phyloP scores from a whole-genome alignment of 2,329 filamentous ascomycete genomes.

The Teratosphaeria zuluensis region DNA sequence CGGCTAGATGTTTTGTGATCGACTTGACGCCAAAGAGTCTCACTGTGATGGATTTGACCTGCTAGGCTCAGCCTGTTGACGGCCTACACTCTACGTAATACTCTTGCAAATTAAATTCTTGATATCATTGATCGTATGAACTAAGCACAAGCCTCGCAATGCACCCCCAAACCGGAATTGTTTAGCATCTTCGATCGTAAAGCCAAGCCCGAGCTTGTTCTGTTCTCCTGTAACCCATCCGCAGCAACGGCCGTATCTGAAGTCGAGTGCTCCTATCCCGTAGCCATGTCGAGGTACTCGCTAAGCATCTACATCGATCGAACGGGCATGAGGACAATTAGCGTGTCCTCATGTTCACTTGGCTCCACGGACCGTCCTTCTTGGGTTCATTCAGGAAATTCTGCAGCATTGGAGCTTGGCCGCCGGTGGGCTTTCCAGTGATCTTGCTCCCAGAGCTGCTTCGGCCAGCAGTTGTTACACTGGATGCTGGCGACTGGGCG shows the following conservation, averaged over 20 bases:
- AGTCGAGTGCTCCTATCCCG: background rate
- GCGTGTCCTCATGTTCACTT: background rate
- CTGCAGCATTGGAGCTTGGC: background rate
- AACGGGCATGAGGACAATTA: background rate
- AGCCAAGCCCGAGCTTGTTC: background rate
- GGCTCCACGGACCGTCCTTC: background rate
- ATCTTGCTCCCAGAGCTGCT: background rate
- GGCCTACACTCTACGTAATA: no score
- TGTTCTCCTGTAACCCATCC: background rate
- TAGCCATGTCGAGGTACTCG: background rate
- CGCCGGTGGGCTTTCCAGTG: background rate
- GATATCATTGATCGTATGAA: no score
- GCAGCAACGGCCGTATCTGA: background rate
- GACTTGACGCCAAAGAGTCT: no score
- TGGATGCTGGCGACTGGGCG: background rate
- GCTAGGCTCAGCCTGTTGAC: no score
- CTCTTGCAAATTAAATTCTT: no score
- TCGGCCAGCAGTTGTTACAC: background rate
- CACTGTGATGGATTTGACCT: no score
- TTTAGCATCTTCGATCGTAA: background rate
- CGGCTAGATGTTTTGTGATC: no score
- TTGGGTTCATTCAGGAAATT: background rate
- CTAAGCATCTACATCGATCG: background rate
- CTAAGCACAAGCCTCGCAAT: background rate
- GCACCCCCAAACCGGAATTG: background rate